A percentile compares a stretch with the other conserved stretches of the same genome.
These are phyloP conservation scores for Daldinia vernicosa DNA, from an alignment of 495 filamentous ascomycete genomes.

Conservation along the genomic window DNA sequence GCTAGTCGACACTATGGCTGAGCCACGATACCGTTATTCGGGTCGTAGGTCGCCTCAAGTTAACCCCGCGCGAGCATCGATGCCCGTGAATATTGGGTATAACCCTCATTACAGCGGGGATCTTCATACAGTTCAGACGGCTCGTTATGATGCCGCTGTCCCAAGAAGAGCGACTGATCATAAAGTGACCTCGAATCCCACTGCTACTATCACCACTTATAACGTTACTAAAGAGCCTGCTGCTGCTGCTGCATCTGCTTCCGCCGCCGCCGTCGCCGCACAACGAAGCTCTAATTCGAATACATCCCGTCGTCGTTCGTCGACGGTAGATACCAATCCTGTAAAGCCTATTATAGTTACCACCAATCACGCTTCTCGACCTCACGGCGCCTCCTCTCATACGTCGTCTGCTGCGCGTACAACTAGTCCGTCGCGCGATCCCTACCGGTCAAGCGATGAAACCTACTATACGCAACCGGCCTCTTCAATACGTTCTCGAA, in stretches of 20 bases:
- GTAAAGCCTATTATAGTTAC: conserved; percentile 61
- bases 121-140: conserved; percentile 51
- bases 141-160: conserved; percentile 48
- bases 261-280: conserved; percentile 3
- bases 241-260: too few relatives aligned
- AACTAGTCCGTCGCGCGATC: conserved; percentile 57
- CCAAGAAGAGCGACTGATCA: conserved; percentile 43
- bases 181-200: conserved; percentile 42
- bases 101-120: conserved; percentile 54
- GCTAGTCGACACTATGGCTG: conserved; percentile 51
- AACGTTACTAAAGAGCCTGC: conserved; percentile 57
- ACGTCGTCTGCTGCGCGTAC: conserved; percentile 47
- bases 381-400: conserved; percentile 43
- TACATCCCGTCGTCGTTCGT: conserved; percentile 50
- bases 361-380: conserved; percentile 45
- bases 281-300: conserved; percentile 55
- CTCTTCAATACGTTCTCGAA: conserved; percentile 55
- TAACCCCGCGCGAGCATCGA: conserved; percentile 58
- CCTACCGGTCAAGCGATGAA: conserved; percentile 60
- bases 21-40: conserved; percentile 50
- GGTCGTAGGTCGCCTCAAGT: conserved; percentile 55
- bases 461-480: conserved; percentile 62
- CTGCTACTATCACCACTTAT: conserved; percentile 57
- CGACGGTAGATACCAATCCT: conserved; percentile 49
- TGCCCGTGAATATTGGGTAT: conserved; percentile 55